phyloP scores from a whole-genome alignment of 2,329 filamentous ascomycete species.

The Neonectria faginata region DNA sequence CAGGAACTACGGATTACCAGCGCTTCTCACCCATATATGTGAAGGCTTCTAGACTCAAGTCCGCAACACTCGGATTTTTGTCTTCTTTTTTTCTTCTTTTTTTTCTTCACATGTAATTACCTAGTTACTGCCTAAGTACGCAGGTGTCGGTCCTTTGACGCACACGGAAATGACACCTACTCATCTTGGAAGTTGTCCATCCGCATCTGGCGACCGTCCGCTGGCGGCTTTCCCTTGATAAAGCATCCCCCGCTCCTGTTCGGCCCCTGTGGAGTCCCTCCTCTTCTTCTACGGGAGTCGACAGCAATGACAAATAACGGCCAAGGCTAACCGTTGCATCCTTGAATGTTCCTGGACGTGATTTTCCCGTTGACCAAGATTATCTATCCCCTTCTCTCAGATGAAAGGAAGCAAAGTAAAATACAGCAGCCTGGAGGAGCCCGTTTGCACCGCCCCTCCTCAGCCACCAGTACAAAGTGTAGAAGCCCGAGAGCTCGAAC shows the following conservation, averaged over 20 bases:
- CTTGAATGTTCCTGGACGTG: not conserved
- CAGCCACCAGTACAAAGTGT: not conserved
- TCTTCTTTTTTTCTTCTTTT: no score
- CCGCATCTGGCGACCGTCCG: not conserved
- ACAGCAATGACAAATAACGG: slow-evolving; percentile 5
- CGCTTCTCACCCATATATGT: not conserved
- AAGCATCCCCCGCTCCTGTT: not conserved
- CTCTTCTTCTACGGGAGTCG: not conserved
- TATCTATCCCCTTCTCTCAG: not conserved
- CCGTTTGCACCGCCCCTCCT: not conserved
- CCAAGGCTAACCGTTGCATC: slow-evolving; percentile 11
- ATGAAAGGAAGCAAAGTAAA: not conserved
- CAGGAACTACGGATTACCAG: not conserved
- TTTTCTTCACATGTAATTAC: not conserved
- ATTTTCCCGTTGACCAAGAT: not conserved
- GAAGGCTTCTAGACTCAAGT: not conserved
- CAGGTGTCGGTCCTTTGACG: not conserved
- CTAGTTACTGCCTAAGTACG: not conserved
- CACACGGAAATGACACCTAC: not conserved
- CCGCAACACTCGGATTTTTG: not conserved
- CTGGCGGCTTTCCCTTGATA: slow-evolving; percentile 6
- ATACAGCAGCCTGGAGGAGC: no score
- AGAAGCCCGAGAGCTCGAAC: not conserved
- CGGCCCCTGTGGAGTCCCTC: slow-evolving; percentile 7
- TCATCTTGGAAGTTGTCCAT: not conserved